Conservation (phyloP, 768 basidiomycete species). For the Amanita inopinata region DNA sequence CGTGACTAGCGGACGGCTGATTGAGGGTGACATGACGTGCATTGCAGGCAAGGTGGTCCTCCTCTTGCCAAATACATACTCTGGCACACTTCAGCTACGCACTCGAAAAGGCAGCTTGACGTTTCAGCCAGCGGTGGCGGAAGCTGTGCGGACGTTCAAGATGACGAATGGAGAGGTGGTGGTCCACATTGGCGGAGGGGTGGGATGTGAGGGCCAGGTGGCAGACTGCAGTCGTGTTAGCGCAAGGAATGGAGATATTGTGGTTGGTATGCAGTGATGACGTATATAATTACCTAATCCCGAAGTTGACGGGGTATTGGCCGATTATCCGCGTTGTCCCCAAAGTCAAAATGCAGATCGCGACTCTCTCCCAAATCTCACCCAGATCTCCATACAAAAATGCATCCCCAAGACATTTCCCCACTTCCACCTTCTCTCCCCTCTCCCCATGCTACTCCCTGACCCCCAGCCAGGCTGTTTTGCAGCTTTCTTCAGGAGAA, state of each 20-base stretch:
- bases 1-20: background rate
- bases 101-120: constrained; percentile 23
- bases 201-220: background rate
- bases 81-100: constrained; percentile 26
- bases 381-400: constrained; percentile 6
- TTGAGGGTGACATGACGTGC: constrained; percentile 5
- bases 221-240: constrained; percentile 31
- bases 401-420: constrained; percentile 2
- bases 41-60: constrained; percentile 26
- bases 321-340: constrained; percentile 1
- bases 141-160: constrained; percentile 23
- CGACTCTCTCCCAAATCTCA: background rate
- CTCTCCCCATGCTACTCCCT: constrained; percentile 16
- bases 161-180: constrained; percentile 27
- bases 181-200: constrained; percentile 22
- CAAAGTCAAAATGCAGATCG: constrained; percentile 4
- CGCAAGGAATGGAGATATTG: constrained; percentile 27
- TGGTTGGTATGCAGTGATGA: constrained; percentile 26
- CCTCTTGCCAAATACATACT: constrained; percentile 26
- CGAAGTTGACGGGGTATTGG: constrained; percentile 5
- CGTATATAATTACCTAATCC: background rate
- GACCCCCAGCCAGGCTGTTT: constrained; percentile 26
- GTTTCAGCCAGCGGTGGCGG: constrained; percentile 25
- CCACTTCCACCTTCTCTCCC: constrained; percentile 7
- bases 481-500: constrained; percentile 18